Evolutionary conservation across 1,139 yeast genomes (phyloP).

Genomic region (Barnettozyma hawaiiensis): DNA sequence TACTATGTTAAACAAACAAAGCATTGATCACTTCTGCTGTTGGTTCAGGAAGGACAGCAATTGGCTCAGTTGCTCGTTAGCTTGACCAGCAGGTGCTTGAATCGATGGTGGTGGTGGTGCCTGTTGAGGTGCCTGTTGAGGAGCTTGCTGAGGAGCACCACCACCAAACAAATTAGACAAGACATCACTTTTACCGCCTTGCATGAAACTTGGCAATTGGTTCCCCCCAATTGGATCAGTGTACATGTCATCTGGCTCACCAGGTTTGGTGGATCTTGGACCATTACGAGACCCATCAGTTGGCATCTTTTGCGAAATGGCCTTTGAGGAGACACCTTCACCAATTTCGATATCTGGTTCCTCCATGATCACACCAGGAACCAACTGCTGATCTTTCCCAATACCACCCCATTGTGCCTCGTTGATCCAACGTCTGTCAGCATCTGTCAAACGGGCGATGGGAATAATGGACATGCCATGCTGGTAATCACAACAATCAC

Average conservation of each 20-base stretch:
- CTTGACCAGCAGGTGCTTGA: constrained; percentile 29
- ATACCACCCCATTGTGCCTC: constrained; percentile 97
- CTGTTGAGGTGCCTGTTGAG: constrained; percentile 24
- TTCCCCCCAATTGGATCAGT: constrained; percentile 34
- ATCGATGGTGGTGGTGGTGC: too few species aligned
- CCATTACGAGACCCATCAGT: constrained; percentile 84
- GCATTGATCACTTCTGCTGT: constrained; percentile 13
- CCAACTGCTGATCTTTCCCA: constrained; percentile 72
- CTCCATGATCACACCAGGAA: constrained; percentile 78
- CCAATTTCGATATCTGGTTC: constrained; percentile 98
- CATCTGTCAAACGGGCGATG: constrained; percentile 80
- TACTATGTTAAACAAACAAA: not conserved
- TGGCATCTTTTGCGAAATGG: constrained; percentile 84
- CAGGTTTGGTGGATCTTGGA: constrained; percentile 71
- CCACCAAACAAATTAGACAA: constrained; percentile 42
- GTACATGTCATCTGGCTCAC: constrained; percentile 43
- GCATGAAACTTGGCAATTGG: constrained; percentile 24
- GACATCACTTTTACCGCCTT: constrained; percentile 36
- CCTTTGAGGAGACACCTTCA: constrained; percentile 88
- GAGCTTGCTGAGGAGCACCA: constrained; percentile 26
- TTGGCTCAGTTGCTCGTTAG: constrained; percentile 33
- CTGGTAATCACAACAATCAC: constrained; percentile 95
- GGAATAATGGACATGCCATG: constrained; percentile 88
- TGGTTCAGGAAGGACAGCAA: constrained; percentile 37
- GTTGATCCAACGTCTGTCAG: constrained; percentile 85